These are phyloP conservation scores for Pyrenophora graminea DNA, from an alignment of 2,329 filamentous ascomycete genomes.

Conservation along the genomic window DNA sequence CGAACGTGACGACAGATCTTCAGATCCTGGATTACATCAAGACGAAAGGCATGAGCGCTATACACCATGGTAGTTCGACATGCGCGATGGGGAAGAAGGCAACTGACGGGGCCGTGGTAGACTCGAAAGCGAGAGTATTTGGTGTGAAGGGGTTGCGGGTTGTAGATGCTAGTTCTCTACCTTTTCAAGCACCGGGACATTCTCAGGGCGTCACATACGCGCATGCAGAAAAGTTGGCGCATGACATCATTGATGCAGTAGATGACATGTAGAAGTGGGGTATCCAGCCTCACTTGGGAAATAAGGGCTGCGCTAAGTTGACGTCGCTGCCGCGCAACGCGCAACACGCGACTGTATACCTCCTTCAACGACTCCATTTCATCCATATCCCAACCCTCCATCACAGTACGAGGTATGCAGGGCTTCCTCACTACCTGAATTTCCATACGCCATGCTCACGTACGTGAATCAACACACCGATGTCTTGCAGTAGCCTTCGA, in stretches of 20 bases:
- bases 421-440: too few species aligned
- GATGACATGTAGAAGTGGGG: neutral
- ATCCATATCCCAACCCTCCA: too few species aligned
- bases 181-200: conserved; percentile 7
- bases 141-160: conserved; percentile 11
- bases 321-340: too few species aligned
- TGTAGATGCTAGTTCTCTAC: conserved; percentile 7
- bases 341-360: too few species aligned
- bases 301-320: too few species aligned
- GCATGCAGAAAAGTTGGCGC: conserved; percentile 9
- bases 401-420: too few species aligned
- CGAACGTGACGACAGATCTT: conserved; percentile 7
- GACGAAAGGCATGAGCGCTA: conserved; percentile 7
- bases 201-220: conserved; percentile 10
- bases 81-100: conserved; percentile 4
- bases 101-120: conserved; percentile 4
- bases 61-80: conserved; percentile 6
- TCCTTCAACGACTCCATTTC: too few species aligned
- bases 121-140: conserved; percentile 10
- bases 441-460: too few species aligned
- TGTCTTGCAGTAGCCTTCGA: too few species aligned
- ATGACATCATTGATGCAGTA: conserved; percentile 7
- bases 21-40: conserved; percentile 10
- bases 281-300: too few species aligned
- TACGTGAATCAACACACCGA: too few species aligned